Percentiles rank a stretch among this genome's conserved stretches.
Conservation (phyloP, 2,329 filamentous ascomycete species). For the Lasiodiplodia gonubiensis region DNA sequence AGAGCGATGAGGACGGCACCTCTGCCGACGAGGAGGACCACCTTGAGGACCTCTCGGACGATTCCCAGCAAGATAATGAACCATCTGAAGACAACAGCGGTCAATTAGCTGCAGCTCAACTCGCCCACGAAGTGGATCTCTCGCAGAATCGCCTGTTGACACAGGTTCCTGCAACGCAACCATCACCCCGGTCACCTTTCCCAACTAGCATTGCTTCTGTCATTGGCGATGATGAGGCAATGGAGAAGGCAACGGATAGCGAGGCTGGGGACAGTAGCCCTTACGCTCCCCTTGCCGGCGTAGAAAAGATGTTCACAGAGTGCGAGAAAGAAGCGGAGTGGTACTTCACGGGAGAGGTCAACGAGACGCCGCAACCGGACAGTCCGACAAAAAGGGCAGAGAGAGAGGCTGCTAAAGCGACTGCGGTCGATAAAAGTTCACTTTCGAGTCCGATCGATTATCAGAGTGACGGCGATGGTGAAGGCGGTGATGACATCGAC, state of each 20-base stretch:
- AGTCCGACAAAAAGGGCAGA: neutral
- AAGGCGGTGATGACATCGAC: neutral
- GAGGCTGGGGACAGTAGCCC: neutral
- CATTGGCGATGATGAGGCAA: neutral
- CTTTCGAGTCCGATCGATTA: conserved; percentile 1
- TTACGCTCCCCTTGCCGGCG: neutral
- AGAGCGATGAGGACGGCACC: neutral
- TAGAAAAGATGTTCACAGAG: neutral
- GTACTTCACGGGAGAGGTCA: neutral
- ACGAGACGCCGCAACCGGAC: conserved; percentile 18
- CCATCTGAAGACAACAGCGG: neutral
- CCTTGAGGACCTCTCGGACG: neutral
- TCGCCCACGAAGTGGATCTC: neutral
- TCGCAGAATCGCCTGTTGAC: neutral
- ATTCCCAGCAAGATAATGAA: neutral
- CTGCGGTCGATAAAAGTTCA: neutral
- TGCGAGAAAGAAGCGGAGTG: neutral
- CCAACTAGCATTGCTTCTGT: neutral
- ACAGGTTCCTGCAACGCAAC: neutral
- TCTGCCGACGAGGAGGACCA: neutral
- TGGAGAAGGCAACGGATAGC: conserved; percentile 5
- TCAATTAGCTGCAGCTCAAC: neutral
- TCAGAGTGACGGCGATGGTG: neutral
- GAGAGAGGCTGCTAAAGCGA: neutral
- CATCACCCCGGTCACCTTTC: neutral